These are phyloP conservation scores for Calycina marina DNA, from an alignment of 2,329 filamentous ascomycete genomes.

Conservation along the genomic window DNA sequence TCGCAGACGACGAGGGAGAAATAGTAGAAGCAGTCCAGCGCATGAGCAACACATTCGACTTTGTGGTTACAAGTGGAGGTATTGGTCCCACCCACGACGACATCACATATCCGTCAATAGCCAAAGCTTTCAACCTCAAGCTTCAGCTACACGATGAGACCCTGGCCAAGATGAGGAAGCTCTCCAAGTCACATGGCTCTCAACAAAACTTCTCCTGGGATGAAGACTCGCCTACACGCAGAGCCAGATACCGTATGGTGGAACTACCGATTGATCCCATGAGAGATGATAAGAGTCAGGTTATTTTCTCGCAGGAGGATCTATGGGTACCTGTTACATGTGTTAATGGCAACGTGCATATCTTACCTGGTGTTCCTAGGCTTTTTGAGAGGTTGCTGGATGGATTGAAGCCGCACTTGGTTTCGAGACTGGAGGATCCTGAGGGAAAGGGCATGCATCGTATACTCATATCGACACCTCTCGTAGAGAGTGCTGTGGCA, in stretches of 20 bases:
- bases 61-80: conserved; percentile 88
- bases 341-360: conserved; percentile 87
- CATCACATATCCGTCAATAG: conserved; percentile 91
- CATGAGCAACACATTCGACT: conserved; percentile 84
- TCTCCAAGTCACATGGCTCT: conserved; percentile 59
- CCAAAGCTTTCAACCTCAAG: conserved; percentile 68
- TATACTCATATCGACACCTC: conserved; percentile 72
- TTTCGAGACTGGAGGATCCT: conserved; percentile 60
- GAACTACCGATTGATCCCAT: conserved; percentile 63
- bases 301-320: conserved; percentile 63
- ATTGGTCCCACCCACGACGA: conserved; percentile 98
- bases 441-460: conserved; percentile 69
- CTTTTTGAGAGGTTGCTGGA: conserved; percentile 69
- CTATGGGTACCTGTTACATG: conserved; percentile 84
- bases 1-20: conserved; percentile 80
- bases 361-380: conserved; percentile 76
- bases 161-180: conserved; percentile 66
- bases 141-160: conserved; percentile 66
- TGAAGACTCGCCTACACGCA: conserved; percentile 59
- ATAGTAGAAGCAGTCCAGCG: conserved; percentile 72
- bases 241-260: conserved; percentile 82
- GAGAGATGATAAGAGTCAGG: conserved; percentile 52
- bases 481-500: conserved; percentile 76
- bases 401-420: conserved; percentile 55
- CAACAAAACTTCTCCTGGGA: conserved; percentile 77